phyloP scores from a whole-genome alignment of 768 basidiomycete species.

The Russula vinacea region DNA sequence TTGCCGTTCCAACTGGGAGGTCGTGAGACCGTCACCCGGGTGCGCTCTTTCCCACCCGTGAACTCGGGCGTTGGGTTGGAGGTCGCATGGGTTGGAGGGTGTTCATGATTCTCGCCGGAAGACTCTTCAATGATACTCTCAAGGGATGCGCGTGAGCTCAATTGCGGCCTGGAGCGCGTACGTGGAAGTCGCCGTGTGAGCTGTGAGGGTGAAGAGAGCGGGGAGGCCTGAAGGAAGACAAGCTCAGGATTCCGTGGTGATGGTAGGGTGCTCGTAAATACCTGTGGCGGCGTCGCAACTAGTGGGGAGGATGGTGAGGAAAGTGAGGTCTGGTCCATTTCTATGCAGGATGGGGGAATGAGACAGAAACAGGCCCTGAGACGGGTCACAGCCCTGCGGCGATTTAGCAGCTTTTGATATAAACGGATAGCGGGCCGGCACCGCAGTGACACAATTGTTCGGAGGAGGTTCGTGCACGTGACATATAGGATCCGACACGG shows the following conservation, averaged over 20 bases:
- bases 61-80: constrained; percentile 5
- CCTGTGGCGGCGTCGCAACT: constrained; percentile 4
- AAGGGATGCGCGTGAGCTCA: constrained; percentile 24
- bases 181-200: constrained; percentile 23
- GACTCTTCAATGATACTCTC: constrained; percentile 30
- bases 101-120: background rate
- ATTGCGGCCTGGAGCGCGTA: constrained; percentile 21
- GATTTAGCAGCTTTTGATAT: background rate
- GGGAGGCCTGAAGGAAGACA: constrained; percentile 6
- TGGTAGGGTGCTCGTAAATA: background rate
- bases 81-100: background rate
- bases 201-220: constrained; percentile 19
- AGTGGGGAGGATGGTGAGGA: constrained; percentile 1
- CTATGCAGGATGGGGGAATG: constrained; percentile 8
- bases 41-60: constrained; percentile 3
- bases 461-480: constrained; percentile 20
- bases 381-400: background rate
- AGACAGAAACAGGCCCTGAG: background rate
- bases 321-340: constrained; percentile 7
- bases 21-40: constrained; percentile 4
- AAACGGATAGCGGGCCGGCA: constrained; percentile 13
- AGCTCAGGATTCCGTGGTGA: background rate
- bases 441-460: constrained; percentile 18
- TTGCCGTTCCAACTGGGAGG: constrained; percentile 27
- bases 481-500: constrained; percentile 13